Percentiles rank a stretch among this genome's conserved stretches.
Evolutionary conservation across 371 early-diverging fungal species (phyloP).

Genomic region (Actinomucor elegans): DNA sequence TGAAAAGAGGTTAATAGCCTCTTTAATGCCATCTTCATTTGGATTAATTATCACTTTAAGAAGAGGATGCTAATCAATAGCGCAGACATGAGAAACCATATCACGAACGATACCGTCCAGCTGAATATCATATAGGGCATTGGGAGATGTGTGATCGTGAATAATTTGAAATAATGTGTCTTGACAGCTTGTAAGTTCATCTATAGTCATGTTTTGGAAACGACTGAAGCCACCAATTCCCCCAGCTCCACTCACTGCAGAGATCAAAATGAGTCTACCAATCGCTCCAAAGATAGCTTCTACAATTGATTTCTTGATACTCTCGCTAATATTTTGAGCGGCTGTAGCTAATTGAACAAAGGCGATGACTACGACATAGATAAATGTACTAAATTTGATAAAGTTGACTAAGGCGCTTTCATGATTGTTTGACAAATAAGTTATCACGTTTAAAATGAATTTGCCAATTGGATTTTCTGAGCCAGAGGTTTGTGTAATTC

Average conservation of each 20-base stretch:
- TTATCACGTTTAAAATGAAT: background rate
- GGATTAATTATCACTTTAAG: too few species aligned
- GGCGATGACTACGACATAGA: background rate
- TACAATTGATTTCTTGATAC: background rate
- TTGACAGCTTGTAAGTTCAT: too few species aligned
- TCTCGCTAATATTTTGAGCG: background rate
- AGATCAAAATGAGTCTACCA: background rate
- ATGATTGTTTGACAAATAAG: background rate
- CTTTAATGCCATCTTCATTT: too few species aligned
- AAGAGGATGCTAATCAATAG: too few species aligned
- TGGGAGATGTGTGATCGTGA: too few species aligned
- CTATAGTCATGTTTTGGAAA: background rate
- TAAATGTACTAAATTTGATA: background rate
- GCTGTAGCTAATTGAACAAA: background rate
- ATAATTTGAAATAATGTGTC: too few species aligned
- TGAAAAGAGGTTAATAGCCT: too few species aligned
- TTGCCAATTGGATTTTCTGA: background rate
- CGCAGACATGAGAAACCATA: too few species aligned
- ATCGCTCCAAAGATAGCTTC: background rate
- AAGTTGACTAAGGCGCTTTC: background rate
- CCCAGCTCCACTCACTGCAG: too few species aligned
- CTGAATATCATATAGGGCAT: too few species aligned
- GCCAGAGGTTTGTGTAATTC: background rate
- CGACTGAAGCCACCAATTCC: background rate
- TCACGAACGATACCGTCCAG: too few species aligned